These are phyloP conservation scores for Volvox reticuliferus DNA, from an alignment of 139 green algal genomes.

Conservation along the genomic window DNA sequence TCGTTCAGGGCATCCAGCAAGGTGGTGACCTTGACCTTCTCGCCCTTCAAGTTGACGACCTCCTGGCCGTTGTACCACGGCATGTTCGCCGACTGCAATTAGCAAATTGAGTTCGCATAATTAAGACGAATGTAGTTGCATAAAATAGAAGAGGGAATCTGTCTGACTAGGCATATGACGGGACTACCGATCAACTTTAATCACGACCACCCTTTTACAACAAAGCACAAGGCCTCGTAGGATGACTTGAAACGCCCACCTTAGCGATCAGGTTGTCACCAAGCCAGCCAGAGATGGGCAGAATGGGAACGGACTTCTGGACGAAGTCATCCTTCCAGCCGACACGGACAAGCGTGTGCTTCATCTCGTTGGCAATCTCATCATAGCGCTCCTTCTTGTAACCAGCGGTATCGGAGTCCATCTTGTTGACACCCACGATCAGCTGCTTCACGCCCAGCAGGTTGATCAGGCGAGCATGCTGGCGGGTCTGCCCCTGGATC, in stretches of 20 bases:
- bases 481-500: slow-evolving; percentile 98
- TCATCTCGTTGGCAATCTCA: slow-evolving; percentile 98
- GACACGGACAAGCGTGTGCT: slow-evolving; percentile 87
- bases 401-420: slow-evolving; percentile 94
- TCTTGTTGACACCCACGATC: slow-evolving; percentile 97
- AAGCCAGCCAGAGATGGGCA: slow-evolving; percentile 99
- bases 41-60: slow-evolving; percentile 68
- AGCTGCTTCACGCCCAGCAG: slow-evolving; percentile 99
- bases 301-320: slow-evolving; percentile 89
- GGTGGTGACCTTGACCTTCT: slow-evolving; percentile 77
- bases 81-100: slow-evolving; percentile 89
- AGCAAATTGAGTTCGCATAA: no score
- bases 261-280: slow-evolving; percentile 99
- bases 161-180: no score
- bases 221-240: no score
- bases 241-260: slow-evolving; percentile 40
- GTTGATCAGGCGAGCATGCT: slow-evolving; percentile 98
- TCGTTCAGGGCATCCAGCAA: slow-evolving; percentile 94
- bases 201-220: no score
- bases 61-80: slow-evolving; percentile 93
- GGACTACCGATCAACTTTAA: no score
- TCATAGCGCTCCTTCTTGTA: slow-evolving; percentile 97
- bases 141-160: no score
- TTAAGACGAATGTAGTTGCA: no score
- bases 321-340: slow-evolving; percentile 92